Evolutionary conservation across 1,284 basidiomycete species (phyloP).

Genomic region (Cryptococcus sp.): DNA sequence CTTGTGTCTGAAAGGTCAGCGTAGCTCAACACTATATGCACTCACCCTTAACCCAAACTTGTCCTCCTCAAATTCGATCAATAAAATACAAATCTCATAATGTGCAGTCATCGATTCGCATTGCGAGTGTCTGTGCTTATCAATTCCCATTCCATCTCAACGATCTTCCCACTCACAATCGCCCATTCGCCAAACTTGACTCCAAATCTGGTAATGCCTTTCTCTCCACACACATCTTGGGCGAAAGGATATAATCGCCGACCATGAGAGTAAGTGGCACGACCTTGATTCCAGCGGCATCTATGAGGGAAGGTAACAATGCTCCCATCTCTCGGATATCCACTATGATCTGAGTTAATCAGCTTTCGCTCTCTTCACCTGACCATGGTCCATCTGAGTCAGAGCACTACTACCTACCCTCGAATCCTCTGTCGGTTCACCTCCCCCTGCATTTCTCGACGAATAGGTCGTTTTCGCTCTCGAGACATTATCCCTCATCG

Average conservation of each 20-base stretch:
- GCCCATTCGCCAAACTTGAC: conserved; percentile 85
- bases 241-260: conserved; percentile 92
- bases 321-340: conserved; percentile 97
- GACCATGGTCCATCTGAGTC: too few species aligned
- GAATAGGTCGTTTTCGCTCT: conserved; percentile 77
- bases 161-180: conserved; percentile 64
- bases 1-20: conserved; percentile 49
- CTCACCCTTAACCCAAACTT: conserved; percentile 85
- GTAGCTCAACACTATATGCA: conserved; percentile 1
- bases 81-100: conserved; percentile 86
- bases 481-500: conserved; percentile 53
- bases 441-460: conserved; percentile 79
- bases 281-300: conserved; percentile 74
- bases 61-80: conserved; percentile 99
- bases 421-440: conserved; percentile 63
- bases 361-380: too few species aligned
- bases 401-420: conserved; percentile 51
- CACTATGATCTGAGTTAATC: conserved; percentile 70
- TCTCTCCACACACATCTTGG: conserved; percentile 92
- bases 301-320: conserved; percentile 81
- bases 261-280: conserved; percentile 88
- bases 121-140: conserved; percentile 72
- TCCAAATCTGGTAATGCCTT: conserved; percentile 91
- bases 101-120: conserved; percentile 96
- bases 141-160: not conserved